Evolutionary conservation across 176 grass and related monocot species (phyloP), one percentile per base, ranked within the genome.

Genomic region (Avena atlantica): DNA sequence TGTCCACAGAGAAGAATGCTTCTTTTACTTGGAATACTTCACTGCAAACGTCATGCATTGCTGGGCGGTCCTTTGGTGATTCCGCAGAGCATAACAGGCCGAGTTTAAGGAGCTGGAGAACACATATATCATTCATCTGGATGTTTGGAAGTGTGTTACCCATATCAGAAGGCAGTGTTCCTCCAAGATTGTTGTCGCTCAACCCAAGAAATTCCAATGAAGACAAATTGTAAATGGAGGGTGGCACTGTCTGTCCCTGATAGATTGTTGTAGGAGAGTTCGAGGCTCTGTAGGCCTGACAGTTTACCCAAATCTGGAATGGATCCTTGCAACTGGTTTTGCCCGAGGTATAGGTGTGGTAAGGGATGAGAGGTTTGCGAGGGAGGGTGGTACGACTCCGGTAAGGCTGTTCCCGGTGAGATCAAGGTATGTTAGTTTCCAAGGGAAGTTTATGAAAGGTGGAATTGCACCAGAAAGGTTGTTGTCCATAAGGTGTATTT

Each of bases 301-400:
- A 84, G 64, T 15, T 60, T 25, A 76, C 51, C 25, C 8, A 84
- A 57, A 23, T 56, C 72, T 20, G 92, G 78, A 64, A 94, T 83
- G 34, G 6, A 10, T 23, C 87, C 92, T 8, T 85, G 61, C 59
- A 94, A 66, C 20, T 67, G n/a, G 50, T 94, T 94, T 0, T 45
- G 9, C 3, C 67, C 70, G 12, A 87, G 72, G 21, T 63, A 12
- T 20, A 94, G 78, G 78, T 4, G 21, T 36, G 23, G 51, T 31
- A 17, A 94, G 72, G 8, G 81, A 62, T 0, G 77, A 72, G 6
- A 91, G 87, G 23, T 90, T 87, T 27, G 81, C 84, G 17, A 94
- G 14, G 19, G 87, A 86, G 15, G 81, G 12, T 0, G 34, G 34
- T 36, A 36, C 0, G 34, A 36, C 34, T 36, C 34, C 91, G 19